Evolutionary conservation across 768 basidiomycete species (phyloP).

Genomic region (Cyathus striatus): DNA sequence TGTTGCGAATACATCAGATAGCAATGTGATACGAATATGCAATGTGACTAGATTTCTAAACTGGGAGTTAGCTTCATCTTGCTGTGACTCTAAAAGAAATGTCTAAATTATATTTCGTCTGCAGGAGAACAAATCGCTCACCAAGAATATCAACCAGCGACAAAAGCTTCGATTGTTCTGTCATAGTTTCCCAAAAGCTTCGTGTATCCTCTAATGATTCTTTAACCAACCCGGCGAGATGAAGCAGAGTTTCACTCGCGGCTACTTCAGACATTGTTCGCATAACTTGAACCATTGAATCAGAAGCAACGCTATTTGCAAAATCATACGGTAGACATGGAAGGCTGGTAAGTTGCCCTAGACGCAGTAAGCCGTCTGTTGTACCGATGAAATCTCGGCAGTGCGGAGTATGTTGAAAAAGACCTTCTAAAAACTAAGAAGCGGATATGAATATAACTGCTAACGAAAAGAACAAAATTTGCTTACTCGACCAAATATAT

Average conservation of each 20-base stretch:
- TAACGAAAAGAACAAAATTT: not conserved
- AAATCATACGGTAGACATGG: slow-evolving; percentile 90
- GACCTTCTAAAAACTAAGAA: slow-evolving; percentile 84
- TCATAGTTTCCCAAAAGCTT: slow-evolving; percentile 59
- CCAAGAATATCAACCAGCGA: slow-evolving; percentile 24
- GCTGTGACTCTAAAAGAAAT: slow-evolving; percentile 34
- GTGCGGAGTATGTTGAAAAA: slow-evolving; percentile 89
- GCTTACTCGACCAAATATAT: slow-evolving; percentile 71
- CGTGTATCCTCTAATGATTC: slow-evolving; percentile 64
- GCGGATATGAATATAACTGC: slow-evolving; percentile 2
- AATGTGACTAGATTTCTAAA: slow-evolving; percentile 75
- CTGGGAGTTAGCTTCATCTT: slow-evolving; percentile 45
- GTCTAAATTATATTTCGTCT: not conserved
- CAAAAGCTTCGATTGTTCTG: slow-evolving; percentile 55
- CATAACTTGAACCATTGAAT: slow-evolving; percentile 84
- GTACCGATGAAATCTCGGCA: slow-evolving; percentile 83
- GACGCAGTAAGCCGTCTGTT: slow-evolving; percentile 64
- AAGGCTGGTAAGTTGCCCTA: slow-evolving; percentile 74
- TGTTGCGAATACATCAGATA: slow-evolving; percentile 85
- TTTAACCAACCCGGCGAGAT: slow-evolving; percentile 67
- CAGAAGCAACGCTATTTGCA: slow-evolving; percentile 77
- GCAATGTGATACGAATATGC: slow-evolving; percentile 73
- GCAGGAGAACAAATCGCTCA: not conserved
- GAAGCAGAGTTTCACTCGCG: slow-evolving; percentile 67
- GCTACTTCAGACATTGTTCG: slow-evolving; percentile 85